Evolutionary conservation across 2,329 filamentous ascomycete genomes (phyloP).

Genomic region (Cladophialophora exuberans): DNA sequence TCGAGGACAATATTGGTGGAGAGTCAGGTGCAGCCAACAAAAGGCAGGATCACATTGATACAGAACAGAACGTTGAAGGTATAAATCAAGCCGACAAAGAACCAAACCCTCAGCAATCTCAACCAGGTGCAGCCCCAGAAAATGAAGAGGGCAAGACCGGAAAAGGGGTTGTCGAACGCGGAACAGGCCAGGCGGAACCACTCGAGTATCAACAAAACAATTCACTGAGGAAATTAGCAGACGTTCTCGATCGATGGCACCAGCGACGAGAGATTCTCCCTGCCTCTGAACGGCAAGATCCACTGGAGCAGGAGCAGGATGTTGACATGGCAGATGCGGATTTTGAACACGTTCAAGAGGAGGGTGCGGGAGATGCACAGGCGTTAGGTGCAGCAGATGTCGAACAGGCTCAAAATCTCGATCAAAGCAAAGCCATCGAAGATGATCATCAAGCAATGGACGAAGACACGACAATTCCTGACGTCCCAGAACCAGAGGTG

Average conservation of each 20-base stretch:
- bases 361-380: constrained; percentile 81
- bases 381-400: constrained; percentile 86
- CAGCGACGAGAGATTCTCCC: constrained; percentile 81
- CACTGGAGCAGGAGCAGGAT: constrained; percentile 58
- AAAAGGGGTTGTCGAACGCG: constrained; percentile 29
- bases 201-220: constrained; percentile 53
- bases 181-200: constrained; percentile 29
- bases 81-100: constrained; percentile 29
- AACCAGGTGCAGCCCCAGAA: constrained; percentile 27
- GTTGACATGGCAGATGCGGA: constrained; percentile 78
- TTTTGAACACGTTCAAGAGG: constrained; percentile 90
- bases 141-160: constrained; percentile 29
- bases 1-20: constrained; percentile 51
- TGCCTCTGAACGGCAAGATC: constrained; percentile 57
- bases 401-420: constrained; percentile 82
- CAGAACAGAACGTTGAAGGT: constrained; percentile 36
- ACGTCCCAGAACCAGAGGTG: constrained; percentile 40
- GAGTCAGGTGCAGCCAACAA: constrained; percentile 47
- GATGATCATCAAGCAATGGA: constrained; percentile 60
- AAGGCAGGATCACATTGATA: constrained; percentile 41
- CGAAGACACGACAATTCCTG: constrained; percentile 61
- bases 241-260: constrained; percentile 91
- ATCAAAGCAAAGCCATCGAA: constrained; percentile 87
- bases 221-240: constrained; percentile 91
- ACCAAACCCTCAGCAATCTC: constrained; percentile 27